Base-by-base conservation (phyloP, 495 filamentous ascomycete genomes). In the Copromyces sp. region DNA sequence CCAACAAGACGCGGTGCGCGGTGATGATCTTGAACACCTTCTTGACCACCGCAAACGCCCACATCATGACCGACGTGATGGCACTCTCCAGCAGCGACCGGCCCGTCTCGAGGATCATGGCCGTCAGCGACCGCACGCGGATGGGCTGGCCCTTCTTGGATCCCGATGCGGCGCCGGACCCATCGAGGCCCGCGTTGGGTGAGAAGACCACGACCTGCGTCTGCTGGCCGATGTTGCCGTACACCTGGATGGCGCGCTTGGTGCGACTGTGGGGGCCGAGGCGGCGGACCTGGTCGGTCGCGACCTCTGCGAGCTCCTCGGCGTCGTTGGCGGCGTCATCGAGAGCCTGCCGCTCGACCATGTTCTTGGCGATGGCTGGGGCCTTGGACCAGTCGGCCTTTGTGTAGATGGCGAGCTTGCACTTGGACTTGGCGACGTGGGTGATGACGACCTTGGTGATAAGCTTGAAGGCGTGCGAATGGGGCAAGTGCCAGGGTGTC, bases 381-480 rank as follows among this genome's bases (percentile, higher is more conserved):
- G 87, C 82, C 76, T 88, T 89, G 38, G 89, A 86, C 95, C 95
- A 99, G 71, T 93, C 92, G 24, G 97, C 90, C 74, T 91, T 91
- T 38, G 89, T 94, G 81, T 91, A 97, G 68, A 99, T 89, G 24
- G 94, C 89, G 53, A 99, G 87, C 81, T 95, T 98, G 80, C 94
- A 94, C 79, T 92, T 94, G 17, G 92, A 94, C 80, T 97, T 98
- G 17, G 93, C 89, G 70, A 94, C 86, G 78, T 97, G 93, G 11
- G 95, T 97, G 73, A 99, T 97, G 68, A 97, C 93, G 70, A 97
- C 89, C 83, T 97, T 98, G 74, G 88, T 94, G 39, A 95, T 89
- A 40, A 98, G 84, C 76, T 91, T 90, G 82, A 98, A 98, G 37
- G 89, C 86, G 41, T 92, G 87, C 68, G 87, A 85, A 79, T 93